These are phyloP conservation scores for Adansonia grandidieri DNA, from an alignment of 441 rosid genomes.

Conservation along the genomic window DNA sequence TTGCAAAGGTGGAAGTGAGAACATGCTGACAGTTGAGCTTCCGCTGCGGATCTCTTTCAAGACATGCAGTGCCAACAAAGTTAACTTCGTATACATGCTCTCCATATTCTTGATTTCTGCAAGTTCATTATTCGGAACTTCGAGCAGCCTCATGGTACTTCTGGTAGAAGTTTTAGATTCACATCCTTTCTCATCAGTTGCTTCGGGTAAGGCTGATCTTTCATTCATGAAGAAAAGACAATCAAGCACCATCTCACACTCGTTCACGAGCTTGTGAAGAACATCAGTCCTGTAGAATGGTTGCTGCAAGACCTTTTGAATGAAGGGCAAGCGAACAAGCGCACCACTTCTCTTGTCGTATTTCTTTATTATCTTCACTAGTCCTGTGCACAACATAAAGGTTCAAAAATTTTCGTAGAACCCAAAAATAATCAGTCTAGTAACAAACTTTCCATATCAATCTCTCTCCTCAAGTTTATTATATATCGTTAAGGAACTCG, in stretches of 20 bases:
- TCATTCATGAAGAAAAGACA: slow-evolving; percentile 48
- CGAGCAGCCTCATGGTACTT: slow-evolving; percentile 24
- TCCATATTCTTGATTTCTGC: slow-evolving; percentile 62
- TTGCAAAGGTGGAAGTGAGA: slow-evolving; percentile 81
- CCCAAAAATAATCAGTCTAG: neutral
- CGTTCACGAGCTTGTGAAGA: slow-evolving; percentile 69
- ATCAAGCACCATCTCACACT: slow-evolving; percentile 71
- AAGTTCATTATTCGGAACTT: slow-evolving; percentile 47
- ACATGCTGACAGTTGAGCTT: slow-evolving; percentile 77
- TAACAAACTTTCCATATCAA: too few relatives aligned
- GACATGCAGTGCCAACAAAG: slow-evolving; percentile 65
- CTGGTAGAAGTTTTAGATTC: slow-evolving; percentile 22
- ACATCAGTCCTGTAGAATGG: slow-evolving; percentile 83
- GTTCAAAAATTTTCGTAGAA: neutral
- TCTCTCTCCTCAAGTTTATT: neutral
- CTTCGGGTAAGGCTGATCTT: slow-evolving; percentile 21
- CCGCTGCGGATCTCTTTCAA: slow-evolving; percentile 75
- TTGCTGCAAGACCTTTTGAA: slow-evolving; percentile 69
- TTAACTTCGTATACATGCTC: slow-evolving; percentile 69
- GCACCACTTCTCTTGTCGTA: slow-evolving; percentile 83
- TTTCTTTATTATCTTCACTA: slow-evolving; percentile 85
- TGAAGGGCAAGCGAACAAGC: slow-evolving; percentile 69
- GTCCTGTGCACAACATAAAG: slow-evolving; percentile 42
- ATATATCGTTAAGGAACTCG: neutral
- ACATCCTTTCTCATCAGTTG: slow-evolving; percentile 11